Conservation (phyloP, 345 rosid genomes). For the Geranium brycei region DNA sequence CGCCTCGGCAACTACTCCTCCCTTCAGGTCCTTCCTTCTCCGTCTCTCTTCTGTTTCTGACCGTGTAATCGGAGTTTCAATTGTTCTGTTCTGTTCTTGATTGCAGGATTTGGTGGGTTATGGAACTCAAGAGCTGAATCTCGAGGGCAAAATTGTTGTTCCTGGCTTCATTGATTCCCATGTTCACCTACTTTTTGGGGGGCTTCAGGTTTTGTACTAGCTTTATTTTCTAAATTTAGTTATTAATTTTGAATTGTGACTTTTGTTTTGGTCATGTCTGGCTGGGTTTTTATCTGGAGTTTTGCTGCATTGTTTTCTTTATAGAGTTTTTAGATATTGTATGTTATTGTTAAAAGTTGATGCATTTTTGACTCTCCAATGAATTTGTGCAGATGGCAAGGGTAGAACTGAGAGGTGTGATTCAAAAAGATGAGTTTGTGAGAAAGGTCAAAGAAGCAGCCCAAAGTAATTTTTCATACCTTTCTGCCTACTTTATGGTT, state of each 20-base stretch:
- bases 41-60: neutral
- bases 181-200: slow-evolving; percentile 62
- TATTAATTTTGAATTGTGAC: too few species aligned
- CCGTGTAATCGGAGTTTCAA: neutral
- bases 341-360: neutral
- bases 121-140: slow-evolving; percentile 47
- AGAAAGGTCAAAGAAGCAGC: slow-evolving; percentile 62
- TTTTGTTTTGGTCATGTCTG: too few species aligned
- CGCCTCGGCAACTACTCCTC: slow-evolving; percentile 55
- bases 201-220: slow-evolving; percentile 53
- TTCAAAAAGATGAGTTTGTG: slow-evolving; percentile 52
- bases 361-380: slow-evolving; percentile 2
- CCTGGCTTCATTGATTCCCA: slow-evolving; percentile 96
- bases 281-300: neutral
- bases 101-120: slow-evolving; percentile 45
- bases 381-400: slow-evolving; percentile 37
- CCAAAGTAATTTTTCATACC: slow-evolving; percentile 29
- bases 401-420: slow-evolving; percentile 51
- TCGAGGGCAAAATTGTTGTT: slow-evolving; percentile 66
- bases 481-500: too few species aligned
- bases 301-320: neutral
- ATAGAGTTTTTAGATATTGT: too few species aligned
- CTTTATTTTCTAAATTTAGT: neutral
- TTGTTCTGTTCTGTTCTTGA: neutral
- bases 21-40: slow-evolving; percentile 34